Evolutionary conservation across 148 eudicot genomes (phyloP), one percentile per base, ranked within the genome.

Genomic region (Cornus florida): DNA sequence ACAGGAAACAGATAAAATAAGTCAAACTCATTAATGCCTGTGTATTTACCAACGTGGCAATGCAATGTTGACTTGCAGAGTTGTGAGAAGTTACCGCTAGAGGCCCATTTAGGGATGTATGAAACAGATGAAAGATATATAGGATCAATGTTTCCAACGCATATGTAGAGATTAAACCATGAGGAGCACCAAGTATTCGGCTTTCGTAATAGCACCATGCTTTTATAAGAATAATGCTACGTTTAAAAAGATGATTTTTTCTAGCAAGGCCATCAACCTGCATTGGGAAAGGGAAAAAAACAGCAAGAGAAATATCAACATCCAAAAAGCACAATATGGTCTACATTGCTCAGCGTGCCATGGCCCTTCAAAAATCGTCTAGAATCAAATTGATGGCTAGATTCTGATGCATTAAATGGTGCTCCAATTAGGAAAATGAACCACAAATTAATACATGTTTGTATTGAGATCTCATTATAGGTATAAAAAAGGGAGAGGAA

Each of bases 141-240:
- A 91, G 80, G 75, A 91, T 81, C 82, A 90, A 80, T 53, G 85
- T 84, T 79, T 91, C 92, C 86, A 91, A 78, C 22, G 90, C 94
- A 83, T 89, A 91, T 33, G 94, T 91, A 60, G 94, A 91, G 48
- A 91, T 82, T 69, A 91, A 75, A 83, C 92, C 94, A 87, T 91
- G 94, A 79, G 80, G 88, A 57, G 94, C 90, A 70, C 90, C 94
- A 73, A 91, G 92, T 62, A 89, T 87, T 67, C 92, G 92, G 69
- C 94, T 91, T 83, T 91, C 94, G 72, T 91, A 87, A 74, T 87
- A 91, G 86, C 94, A 91, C 94, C 94, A 91, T 24, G 94, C 86
- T 80, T 91, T 89, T 74, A 89, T 79, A 79, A 91, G 72, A 71
- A 90, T 84, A 65, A 90, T 87, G 80, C 93, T 89, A 64, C 92